A percentile compares a stretch with the other conserved stretches of the same genome.
Conservation (phyloP, 1,284 basidiomycete genomes). For the Peniophora sp. region DNA sequence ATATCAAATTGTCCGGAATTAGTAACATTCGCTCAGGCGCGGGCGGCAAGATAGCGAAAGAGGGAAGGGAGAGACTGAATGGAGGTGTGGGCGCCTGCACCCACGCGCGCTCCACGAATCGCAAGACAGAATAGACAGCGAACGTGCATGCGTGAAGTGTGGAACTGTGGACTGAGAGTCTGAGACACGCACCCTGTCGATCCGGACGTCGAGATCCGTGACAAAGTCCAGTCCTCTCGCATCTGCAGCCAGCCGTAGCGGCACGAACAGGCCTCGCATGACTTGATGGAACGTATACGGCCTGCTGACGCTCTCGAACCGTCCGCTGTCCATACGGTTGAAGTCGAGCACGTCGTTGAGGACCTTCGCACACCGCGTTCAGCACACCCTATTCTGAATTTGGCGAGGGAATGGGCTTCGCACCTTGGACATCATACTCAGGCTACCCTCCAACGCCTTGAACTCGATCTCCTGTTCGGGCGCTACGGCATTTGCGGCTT, state of each 20-base stretch:
- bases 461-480: slow-evolving; percentile 73
- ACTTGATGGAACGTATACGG: slow-evolving; percentile 83
- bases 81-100: too few species aligned
- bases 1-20: too few species aligned
- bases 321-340: slow-evolving; percentile 72
- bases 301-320: slow-evolving; percentile 65
- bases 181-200: slow-evolving; percentile 50
- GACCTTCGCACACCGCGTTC: too few species aligned
- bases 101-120: too few species aligned
- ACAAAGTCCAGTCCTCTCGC: slow-evolving; percentile 63
- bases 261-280: slow-evolving; percentile 73
- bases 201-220: slow-evolving; percentile 63
- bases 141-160: background rate
- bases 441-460: slow-evolving; percentile 70
- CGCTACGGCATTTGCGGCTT: slow-evolving; percentile 57
- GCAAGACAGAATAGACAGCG: too few species aligned
- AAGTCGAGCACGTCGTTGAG: slow-evolving; percentile 11
- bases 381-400: background rate
- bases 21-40: too few species aligned
- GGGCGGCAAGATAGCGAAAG: too few species aligned
- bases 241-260: slow-evolving; percentile 68
- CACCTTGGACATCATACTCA: slow-evolving; percentile 91
- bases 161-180: slow-evolving; percentile 1
- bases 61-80: too few species aligned
- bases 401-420: slow-evolving; percentile 71